Percentiles rank a stretch among this genome's conserved stretches.
Evolutionary conservation across 2,329 filamentous ascomycete genomes (phyloP).

Genomic region (Aschersonia sp.): DNA sequence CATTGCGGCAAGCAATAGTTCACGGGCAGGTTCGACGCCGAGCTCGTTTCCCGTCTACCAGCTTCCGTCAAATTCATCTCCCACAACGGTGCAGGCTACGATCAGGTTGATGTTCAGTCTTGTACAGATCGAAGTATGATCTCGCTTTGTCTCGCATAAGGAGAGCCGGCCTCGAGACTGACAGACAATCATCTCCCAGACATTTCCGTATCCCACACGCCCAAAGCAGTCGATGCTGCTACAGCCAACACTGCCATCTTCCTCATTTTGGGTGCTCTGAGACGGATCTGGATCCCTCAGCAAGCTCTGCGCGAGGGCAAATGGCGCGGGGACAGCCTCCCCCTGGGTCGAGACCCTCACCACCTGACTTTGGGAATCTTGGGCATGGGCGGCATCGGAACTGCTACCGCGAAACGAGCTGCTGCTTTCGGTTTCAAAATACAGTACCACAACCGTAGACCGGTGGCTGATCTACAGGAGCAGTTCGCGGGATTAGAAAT

Average conservation of each 20-base stretch:
- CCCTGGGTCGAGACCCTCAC: conserved; percentile 49
- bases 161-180: no score
- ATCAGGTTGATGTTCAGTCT: conserved; percentile 51
- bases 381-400: conserved; percentile 46
- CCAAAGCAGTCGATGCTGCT: conserved; percentile 52
- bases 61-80: conserved; percentile 25
- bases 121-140: conserved; percentile 27
- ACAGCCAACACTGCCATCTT: conserved; percentile 61
- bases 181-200: not conserved
- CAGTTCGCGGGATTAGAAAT: conserved; percentile 13
- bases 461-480: conserved; percentile 24
- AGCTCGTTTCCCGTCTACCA: conserved; percentile 36
- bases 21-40: conserved; percentile 48
- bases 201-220: conserved; percentile 53
- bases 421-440: conserved; percentile 40
- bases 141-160: no score
- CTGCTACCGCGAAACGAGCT: conserved; percentile 30
- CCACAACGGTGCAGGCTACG: conserved; percentile 42
- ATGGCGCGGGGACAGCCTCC: conserved; percentile 35
- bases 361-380: conserved; percentile 47
- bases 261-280: conserved; percentile 53
- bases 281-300: conserved; percentile 50
- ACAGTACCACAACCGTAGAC: conserved; percentile 40
- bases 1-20: conserved; percentile 14
- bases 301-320: conserved; percentile 39